Base-by-base conservation (phyloP, 768 basidiomycete genomes). In the Podaxis rugospora region DNA sequence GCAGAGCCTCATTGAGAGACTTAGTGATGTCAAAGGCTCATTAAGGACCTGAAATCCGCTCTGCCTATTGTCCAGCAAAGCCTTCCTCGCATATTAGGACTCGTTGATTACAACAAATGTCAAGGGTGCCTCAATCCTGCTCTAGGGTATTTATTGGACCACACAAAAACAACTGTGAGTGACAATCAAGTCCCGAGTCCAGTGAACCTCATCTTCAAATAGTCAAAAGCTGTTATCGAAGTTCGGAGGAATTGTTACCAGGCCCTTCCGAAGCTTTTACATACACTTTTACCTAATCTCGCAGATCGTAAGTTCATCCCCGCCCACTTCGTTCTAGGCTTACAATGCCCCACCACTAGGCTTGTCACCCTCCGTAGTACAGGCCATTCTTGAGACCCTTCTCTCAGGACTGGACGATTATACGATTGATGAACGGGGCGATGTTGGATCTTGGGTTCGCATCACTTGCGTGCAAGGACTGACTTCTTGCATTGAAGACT, bases 361-460 rank as follows among this genome's bases (percentile, higher is more conserved):
- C 63, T 65, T 89, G 62, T 75, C 78, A 51, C 71, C 80, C 40
- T 73, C 73, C 39, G 64, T 76, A 39, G 75, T 87, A 54, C 72
- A 75, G 57, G 68, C 76, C 3, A 69, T 92, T 57, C 76, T 89
- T 54, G 75, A 81, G 57, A 80, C 83, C 18, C 69, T 92, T 39
- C 71, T 88, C n/a, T 70, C 68, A n/a, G 95, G 93, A 3, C 73
- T 99, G 55, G 79, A 84, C 18, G 95, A 99, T 75, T 99, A 98
- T 69, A 90, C 92, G 4, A 86, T 84, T 51, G 96, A 99, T 70
- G 92, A 97, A 70, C 87, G 96, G 65, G 96, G 96, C 3, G 97
- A 99, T 69, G 90, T 99, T 39, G 96, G 96, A 44, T 98, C 96
- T 1, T 97, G 95, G 94, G 83, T 95, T 55, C 90, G 96, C 63